A percentile compares a stretch with the other conserved stretches of the same genome.
Conservation (phyloP, 2,329 filamentous ascomycete genomes). For the Metarhizium robertsii region DNA sequence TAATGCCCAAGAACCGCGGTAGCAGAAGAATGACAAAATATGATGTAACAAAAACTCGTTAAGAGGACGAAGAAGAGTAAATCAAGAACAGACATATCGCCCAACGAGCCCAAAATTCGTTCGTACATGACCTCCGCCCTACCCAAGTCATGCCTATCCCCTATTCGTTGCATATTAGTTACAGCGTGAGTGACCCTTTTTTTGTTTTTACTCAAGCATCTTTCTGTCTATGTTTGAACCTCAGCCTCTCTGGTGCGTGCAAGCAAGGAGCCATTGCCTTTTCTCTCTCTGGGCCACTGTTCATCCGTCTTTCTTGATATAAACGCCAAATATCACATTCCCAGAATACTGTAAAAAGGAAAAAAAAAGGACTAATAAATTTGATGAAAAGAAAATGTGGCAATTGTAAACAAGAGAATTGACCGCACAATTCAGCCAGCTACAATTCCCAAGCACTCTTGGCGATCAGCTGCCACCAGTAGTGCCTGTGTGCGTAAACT, state of each 20-base stretch:
- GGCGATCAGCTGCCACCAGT: not conserved
- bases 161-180: constrained; percentile 27
- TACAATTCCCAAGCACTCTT: not conserved
- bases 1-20: not conserved
- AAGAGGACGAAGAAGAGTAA: not conserved
- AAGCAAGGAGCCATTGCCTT: constrained; percentile 13
- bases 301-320: constrained; percentile 1
- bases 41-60: constrained; percentile 11
- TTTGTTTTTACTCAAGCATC: constrained; percentile 11
- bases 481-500: not conserved
- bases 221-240: constrained; percentile 25
- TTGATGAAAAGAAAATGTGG: not conserved
- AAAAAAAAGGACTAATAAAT: constrained; percentile 1
- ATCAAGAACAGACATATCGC: constrained; percentile 12
- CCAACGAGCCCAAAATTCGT: constrained; percentile 20
- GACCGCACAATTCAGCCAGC: not conserved
- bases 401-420: not conserved
- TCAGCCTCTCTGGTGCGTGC: constrained; percentile 21
- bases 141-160: constrained; percentile 19
- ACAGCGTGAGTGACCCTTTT: constrained; percentile 22
- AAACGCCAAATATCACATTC: constrained; percentile 1
- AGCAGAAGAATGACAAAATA: not conserved
- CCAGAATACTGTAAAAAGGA: constrained; percentile 5
- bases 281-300: constrained; percentile 12
- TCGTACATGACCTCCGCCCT: constrained; percentile 23